Conservation (phyloP, 352 stramenopile genomes). For the Pythium biforme region DNA sequence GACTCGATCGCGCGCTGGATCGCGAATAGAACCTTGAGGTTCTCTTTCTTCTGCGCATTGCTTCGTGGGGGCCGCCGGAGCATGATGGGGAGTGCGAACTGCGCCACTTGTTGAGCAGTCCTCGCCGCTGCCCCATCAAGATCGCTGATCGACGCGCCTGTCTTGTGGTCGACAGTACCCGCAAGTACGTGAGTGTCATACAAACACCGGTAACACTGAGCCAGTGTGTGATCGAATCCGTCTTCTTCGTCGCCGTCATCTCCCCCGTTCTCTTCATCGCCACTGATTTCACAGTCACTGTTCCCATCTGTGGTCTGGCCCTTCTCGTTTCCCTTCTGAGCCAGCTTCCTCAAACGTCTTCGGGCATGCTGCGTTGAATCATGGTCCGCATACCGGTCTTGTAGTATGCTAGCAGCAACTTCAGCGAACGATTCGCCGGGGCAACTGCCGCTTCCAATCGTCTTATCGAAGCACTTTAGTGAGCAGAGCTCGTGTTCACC, state of each 20-base stretch:
- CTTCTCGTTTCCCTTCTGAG: not conserved
- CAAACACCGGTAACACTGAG: conserved; percentile 71
- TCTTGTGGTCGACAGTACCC: conserved; percentile 60
- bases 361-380: not conserved
- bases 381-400: conserved; percentile 6
- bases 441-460: conserved; percentile 6
- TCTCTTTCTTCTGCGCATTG: conserved; percentile 75
- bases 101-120: conserved; percentile 36
- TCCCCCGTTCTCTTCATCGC: conserved; percentile 12
- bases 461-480: conserved; percentile 6
- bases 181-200: conserved; percentile 73
- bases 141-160: conserved; percentile 20
- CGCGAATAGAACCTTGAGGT: conserved; percentile 58
- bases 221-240: conserved; percentile 50
- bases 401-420: conserved; percentile 11
- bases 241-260: conserved; percentile 17
- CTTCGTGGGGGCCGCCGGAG: conserved; percentile 52
- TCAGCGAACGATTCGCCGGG: conserved; percentile 18
- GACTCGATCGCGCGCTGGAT: conserved; percentile 43
- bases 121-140: conserved; percentile 10
- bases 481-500: conserved; percentile 24
- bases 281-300: conserved; percentile 9
- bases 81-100: conserved; percentile 62
- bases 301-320: not conserved
- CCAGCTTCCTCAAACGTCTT: not conserved